These are phyloP conservation scores for Emericellopsis terricola DNA, from an alignment of 495 filamentous ascomycete genomes.

Conservation along the genomic window DNA sequence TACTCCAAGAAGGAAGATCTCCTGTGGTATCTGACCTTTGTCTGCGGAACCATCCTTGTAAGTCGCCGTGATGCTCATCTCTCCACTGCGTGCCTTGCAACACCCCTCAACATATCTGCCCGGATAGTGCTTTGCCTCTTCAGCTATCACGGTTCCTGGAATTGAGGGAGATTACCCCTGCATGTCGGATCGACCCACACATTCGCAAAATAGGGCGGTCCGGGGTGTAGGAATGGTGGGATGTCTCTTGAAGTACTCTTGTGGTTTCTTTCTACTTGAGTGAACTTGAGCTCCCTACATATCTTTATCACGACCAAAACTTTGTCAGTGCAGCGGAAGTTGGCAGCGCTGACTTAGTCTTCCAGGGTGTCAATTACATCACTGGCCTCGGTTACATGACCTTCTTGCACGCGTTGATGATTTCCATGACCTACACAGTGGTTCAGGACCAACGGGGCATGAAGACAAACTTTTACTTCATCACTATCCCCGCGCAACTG, in stretches of 20 bases:
- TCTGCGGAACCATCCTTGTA: slow-evolving; percentile 25
- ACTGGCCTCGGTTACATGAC: slow-evolving; percentile 30
- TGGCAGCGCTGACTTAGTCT: no score
- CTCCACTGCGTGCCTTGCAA: background rate
- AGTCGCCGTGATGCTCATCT: slow-evolving; percentile 9
- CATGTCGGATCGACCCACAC: slow-evolving; percentile 45
- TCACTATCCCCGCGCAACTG: slow-evolving; percentile 56
- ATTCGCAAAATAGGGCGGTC: slow-evolving; percentile 63
- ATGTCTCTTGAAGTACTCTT: slow-evolving; percentile 69
- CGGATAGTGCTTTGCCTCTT: slow-evolving; percentile 55
- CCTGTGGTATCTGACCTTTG: slow-evolving; percentile 28
- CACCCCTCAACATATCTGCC: slow-evolving; percentile 53
- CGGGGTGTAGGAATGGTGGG: slow-evolving; percentile 80
- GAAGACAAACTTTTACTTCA: slow-evolving; percentile 52
- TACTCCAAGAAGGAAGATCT: slow-evolving; percentile 26
- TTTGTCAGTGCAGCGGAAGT: no score
- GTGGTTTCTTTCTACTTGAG: slow-evolving; percentile 44
- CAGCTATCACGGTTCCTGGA: slow-evolving; percentile 92
- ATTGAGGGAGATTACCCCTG: slow-evolving; percentile 91
- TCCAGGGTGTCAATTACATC: slow-evolving; percentile 29
- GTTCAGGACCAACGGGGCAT: slow-evolving; percentile 62
- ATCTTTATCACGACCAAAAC: slow-evolving; percentile 12
- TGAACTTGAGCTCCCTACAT: slow-evolving; percentile 83
- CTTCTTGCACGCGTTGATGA: slow-evolving; percentile 42
- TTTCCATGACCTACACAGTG: slow-evolving; percentile 67